A percentile compares a stretch with the other conserved stretches of the same genome.
phyloP scores from a whole-genome alignment of 768 basidiomycete species.

The Pleurotus platypus region DNA sequence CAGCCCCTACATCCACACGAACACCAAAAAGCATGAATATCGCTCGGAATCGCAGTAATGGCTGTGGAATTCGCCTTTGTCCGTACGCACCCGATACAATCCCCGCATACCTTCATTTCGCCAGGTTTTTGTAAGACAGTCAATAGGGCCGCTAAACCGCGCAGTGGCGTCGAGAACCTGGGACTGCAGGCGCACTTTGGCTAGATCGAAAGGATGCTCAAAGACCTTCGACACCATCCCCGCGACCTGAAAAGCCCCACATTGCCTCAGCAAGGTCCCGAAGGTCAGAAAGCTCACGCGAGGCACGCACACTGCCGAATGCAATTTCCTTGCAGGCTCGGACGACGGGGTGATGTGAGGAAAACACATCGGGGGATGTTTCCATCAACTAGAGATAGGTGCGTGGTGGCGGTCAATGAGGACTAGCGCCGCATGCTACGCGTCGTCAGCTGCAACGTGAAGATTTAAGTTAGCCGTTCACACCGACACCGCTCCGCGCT shows the following conservation, averaged over 20 bases:
- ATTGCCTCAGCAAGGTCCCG: background rate
- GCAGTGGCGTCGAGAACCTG: slow-evolving; percentile 72
- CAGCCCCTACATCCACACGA: slow-evolving; percentile 56
- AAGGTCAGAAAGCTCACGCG: background rate
- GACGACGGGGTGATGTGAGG: slow-evolving; percentile 18
- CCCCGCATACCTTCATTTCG: slow-evolving; percentile 78
- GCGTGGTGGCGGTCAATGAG: no score
- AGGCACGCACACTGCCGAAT: slow-evolving; percentile 42
- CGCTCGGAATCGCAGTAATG: background rate
- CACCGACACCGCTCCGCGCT: no score
- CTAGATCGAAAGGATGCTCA: slow-evolving; percentile 94
- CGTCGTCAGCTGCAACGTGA: no score
- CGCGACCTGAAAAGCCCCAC: slow-evolving; percentile 46
- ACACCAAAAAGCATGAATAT: background rate
- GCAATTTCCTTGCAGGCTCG: slow-evolving; percentile 41
- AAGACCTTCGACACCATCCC: slow-evolving; percentile 82
- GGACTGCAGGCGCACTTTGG: slow-evolving; percentile 91
- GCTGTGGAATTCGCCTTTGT: no score
- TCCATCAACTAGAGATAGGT: background rate
- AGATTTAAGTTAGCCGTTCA: no score
- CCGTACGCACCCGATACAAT: slow-evolving; percentile 73
- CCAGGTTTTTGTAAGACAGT: slow-evolving; percentile 86
- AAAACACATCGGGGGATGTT: slow-evolving; percentile 6
- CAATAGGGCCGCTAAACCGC: slow-evolving; percentile 80
- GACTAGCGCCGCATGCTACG: no score